These are phyloP conservation scores for Paracamarosporium sp. DNA, from an alignment of 2,329 filamentous ascomycete species.

Conservation along the genomic window DNA sequence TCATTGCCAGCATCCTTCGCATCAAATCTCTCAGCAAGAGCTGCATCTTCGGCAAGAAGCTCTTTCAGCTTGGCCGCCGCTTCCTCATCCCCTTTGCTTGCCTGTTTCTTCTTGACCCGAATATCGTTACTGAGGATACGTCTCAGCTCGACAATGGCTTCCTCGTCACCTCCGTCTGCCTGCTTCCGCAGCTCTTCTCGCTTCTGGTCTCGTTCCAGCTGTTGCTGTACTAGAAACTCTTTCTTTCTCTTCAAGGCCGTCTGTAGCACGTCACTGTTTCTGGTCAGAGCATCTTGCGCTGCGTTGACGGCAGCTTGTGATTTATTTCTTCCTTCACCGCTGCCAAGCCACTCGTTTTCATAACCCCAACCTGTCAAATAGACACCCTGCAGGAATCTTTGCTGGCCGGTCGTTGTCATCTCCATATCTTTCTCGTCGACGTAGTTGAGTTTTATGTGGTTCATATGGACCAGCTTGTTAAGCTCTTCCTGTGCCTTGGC, in stretches of 20 bases:
- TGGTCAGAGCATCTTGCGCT: slow-evolving; percentile 67
- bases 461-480: slow-evolving; percentile 41
- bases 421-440: slow-evolving; percentile 59
- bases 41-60: neutral
- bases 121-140: neutral
- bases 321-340: slow-evolving; percentile 70
- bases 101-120: slow-evolving; percentile 1
- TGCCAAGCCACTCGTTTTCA: slow-evolving; percentile 66
- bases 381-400: slow-evolving; percentile 68
- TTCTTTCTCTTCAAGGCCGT: slow-evolving; percentile 28
- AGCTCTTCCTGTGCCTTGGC: slow-evolving; percentile 48
- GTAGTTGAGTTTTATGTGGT: slow-evolving; percentile 47
- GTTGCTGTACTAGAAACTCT: slow-evolving; percentile 22
- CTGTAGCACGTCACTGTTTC: slow-evolving; percentile 23
- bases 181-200: slow-evolving; percentile 14
- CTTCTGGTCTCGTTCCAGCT: slow-evolving; percentile 19
- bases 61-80: slow-evolving; percentile 22
- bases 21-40: neutral
- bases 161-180: slow-evolving; percentile 2
- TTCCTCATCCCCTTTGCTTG: slow-evolving; percentile 1
- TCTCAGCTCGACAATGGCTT: slow-evolving; percentile 23
- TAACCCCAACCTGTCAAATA: slow-evolving; percentile 75
- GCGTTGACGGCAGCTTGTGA: slow-evolving; percentile 73
- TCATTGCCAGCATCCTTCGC: neutral
- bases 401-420: slow-evolving; percentile 58